Conservation (phyloP, 2,329 filamentous ascomycete genomes). For the Trichothecium roseum region DNA sequence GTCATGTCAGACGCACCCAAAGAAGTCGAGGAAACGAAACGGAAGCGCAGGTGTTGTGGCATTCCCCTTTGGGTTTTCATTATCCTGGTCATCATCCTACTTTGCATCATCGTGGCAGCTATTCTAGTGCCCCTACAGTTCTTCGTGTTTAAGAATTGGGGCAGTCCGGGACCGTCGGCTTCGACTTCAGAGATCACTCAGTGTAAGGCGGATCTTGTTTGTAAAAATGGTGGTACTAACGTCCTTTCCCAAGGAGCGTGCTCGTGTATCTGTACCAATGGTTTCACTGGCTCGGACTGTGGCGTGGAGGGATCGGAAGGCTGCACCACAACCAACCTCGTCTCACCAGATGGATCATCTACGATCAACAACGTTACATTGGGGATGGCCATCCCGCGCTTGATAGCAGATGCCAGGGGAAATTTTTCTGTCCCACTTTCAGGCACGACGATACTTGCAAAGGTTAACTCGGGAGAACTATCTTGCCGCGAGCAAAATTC, state of each 20-base stretch:
- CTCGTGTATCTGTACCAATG: constrained; percentile 80
- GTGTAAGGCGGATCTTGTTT: constrained; percentile 54
- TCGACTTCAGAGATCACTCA: constrained; percentile 10
- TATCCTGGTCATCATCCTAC: constrained; percentile 49
- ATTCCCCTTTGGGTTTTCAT: constrained; percentile 73
- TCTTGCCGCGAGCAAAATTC: constrained; percentile 82
- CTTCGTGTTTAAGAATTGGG: constrained; percentile 45
- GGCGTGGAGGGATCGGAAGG: constrained; percentile 34
- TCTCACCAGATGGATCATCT: constrained; percentile 25
- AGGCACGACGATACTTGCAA: constrained; percentile 56
- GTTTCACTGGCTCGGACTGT: constrained; percentile 59
- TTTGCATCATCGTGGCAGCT: constrained; percentile 69
- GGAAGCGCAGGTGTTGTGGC: constrained; percentile 61
- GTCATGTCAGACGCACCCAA: neutral
- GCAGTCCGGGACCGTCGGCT: constrained; percentile 17
- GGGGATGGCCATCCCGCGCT: constrained; percentile 65
- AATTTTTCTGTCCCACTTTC: constrained; percentile 73
- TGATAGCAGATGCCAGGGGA: constrained; percentile 52
- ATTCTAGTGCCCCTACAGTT: constrained; percentile 67
- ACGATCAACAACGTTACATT: constrained; percentile 61
- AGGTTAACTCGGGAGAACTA: constrained; percentile 65
- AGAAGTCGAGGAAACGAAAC: constrained; percentile 9
- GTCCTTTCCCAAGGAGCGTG: constrained; percentile 59
- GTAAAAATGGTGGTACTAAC: constrained; percentile 72
- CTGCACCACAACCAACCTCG: constrained; percentile 40